Evolutionary conservation across 2,329 filamentous ascomycete species (phyloP), one percentile per base, ranked within the genome.

Genomic region (Penicillium sp.): DNA sequence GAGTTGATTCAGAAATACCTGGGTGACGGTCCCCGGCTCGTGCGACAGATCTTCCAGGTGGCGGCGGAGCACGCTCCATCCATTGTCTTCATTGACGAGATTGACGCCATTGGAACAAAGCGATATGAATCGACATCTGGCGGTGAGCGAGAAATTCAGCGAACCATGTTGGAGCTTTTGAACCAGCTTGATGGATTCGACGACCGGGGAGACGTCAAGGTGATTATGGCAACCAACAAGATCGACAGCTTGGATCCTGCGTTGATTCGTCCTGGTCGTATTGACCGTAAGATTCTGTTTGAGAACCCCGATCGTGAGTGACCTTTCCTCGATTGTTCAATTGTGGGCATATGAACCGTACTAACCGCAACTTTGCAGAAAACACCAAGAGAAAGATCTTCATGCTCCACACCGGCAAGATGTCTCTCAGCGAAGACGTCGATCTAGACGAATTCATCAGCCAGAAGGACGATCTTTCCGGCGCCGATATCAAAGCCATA

Each of bases 171-270:
- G 74, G 94, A 99, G 71, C 84, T 99, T 55, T 86, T 99, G 43
- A 99, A 99, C 77, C 94, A 99, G 79, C 86, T 99, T 8, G 94
- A 99, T 72, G 94, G 94, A 67, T 99, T 99, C 77, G 94, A 99
- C 71, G 95, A 99, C 74, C 90, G 94, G 60, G 95, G 94, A 65
- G 94, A 99, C 71, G 93, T 99, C 76, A 99, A 99, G 81, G 94
- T 99, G 60, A 93, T 99, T 74, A 97, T 99, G 92, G 95, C 94
- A 12, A 99, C 94, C 64, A 99, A 99, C 86, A 99, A 99, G 84
- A 99, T 99, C 65, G 95, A 99, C 65, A 96, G 91, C 3, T 82
- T 99, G 26, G 95, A 99, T 70, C 94, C 94, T 55, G 94, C 94
- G 18, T 81, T 99, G 65, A 99, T 99, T 70, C 88, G 94, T 64